Evolutionary conservation across 2,329 filamentous ascomycete genomes (phyloP), one percentile per base, ranked within the genome.

Genomic region (Monosporascus cannonballus): DNA sequence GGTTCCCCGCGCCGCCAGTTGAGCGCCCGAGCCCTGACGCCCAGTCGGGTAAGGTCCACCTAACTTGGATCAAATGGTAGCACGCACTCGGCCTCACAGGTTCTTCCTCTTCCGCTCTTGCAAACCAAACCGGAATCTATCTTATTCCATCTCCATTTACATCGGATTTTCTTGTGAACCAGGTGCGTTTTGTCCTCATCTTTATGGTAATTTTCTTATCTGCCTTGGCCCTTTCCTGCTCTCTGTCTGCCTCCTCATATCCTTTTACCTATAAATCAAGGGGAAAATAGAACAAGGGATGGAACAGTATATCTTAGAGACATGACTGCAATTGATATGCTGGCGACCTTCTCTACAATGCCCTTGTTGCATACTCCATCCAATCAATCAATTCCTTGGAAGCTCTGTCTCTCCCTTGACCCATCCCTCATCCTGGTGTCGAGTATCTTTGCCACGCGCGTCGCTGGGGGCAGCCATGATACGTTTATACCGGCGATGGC

Each of bases 81-180:
- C 53, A 15, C 50, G 36, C 49, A 51, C 50, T 64, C 61, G 61
- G 61, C 60, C 52, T 25, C 59, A 58, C 55, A 54, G 49, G 60
- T 64, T 64, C 61, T 64, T 64, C 61, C 61, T 61, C 61, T 57
- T 63, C 61, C 59, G 61, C 53, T 55, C 50, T 59, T 56, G 54
- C 59, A 56, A 58, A 59, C 51, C 53, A 41, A 20, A 41, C 49
- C 59, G 60, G 58, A 59, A 59, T 56, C 54, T 56, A 61, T 61
- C 59, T 61, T 64, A 63, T 63, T 64, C 61, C 61, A 64, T 62
- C 61, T 61, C 61, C 61, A 62, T 34, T 63, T 49, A 56, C 55
- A 50, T 53, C 52, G 30, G 30, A 34, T 34, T 34, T 34, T 34
- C 30, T 34, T 14, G 30, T 34, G 9, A 49, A 51, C 45, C 17